Evolutionary conservation across 2,329 filamentous ascomycete genomes (phyloP).

Genomic region (Sarocladium brachiariae): DNA sequence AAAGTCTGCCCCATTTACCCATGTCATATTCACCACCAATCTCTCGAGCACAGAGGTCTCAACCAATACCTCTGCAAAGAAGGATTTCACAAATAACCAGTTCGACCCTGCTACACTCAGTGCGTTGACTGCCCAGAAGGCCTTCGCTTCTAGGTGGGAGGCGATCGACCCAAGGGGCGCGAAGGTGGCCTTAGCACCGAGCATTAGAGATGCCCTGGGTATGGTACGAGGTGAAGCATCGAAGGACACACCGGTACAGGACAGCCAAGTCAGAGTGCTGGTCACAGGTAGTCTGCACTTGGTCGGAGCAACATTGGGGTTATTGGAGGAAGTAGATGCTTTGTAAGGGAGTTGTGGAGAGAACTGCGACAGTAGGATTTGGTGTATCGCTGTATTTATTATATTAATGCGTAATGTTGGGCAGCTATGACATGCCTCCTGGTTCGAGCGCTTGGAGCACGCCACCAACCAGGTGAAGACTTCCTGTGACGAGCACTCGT

Average conservation of each 20-base stretch:
- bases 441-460: slow-evolving; percentile 64
- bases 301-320: slow-evolving; percentile 47
- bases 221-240: slow-evolving; percentile 23
- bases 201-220: slow-evolving; percentile 44
- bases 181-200: slow-evolving; percentile 40
- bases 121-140: slow-evolving; percentile 44
- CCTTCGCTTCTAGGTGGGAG: slow-evolving; percentile 45
- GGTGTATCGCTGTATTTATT: neutral
- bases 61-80: slow-evolving; percentile 42
- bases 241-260: slow-evolving; percentile 10
- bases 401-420: no score
- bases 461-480: slow-evolving; percentile 76
- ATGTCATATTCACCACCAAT: slow-evolving; percentile 80
- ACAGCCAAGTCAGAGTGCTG: slow-evolving; percentile 37
- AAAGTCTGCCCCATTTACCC: slow-evolving; percentile 48
- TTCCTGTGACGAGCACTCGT: slow-evolving; percentile 70
- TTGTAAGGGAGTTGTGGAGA: slow-evolving; percentile 22
- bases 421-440: slow-evolving; percentile 25
- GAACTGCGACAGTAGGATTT: slow-evolving; percentile 8
- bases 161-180: slow-evolving; percentile 36
- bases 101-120: slow-evolving; percentile 44
- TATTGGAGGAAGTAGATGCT: slow-evolving; percentile 40
- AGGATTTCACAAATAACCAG: slow-evolving; percentile 51
- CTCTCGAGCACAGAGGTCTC: slow-evolving; percentile 36
- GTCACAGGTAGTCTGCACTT: slow-evolving; percentile 59